Conservation (phyloP, 352 stramenopile genomes). For the Pythium pyrilobum region DNA sequence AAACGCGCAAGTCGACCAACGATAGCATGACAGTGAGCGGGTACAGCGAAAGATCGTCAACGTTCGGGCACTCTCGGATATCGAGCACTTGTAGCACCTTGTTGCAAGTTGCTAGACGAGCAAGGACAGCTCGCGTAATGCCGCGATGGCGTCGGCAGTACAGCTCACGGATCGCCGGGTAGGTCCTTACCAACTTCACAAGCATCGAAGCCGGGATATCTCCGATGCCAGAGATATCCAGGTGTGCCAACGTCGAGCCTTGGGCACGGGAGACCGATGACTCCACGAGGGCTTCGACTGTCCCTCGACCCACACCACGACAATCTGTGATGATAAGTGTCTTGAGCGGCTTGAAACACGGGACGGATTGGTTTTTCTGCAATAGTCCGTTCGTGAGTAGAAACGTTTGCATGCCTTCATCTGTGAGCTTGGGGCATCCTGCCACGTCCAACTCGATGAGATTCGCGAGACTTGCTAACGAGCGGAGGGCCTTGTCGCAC, state of each 20-base stretch:
- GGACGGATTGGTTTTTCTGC: background rate
- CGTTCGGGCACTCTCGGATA: slow-evolving; percentile 34
- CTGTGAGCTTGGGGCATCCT: slow-evolving; percentile 35
- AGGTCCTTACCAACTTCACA: slow-evolving; percentile 35
- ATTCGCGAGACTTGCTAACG: slow-evolving; percentile 40
- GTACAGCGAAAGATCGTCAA: slow-evolving; percentile 64
- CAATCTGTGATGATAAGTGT: slow-evolving; percentile 1
- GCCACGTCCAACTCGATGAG: slow-evolving; percentile 57
- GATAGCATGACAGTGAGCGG: slow-evolving; percentile 57
- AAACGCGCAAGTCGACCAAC: slow-evolving; percentile 42
- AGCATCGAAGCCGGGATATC: slow-evolving; percentile 21
- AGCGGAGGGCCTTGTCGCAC: slow-evolving; percentile 50
- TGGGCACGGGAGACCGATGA: background rate
- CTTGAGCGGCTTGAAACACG: slow-evolving; percentile 8
- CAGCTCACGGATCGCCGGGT: slow-evolving; percentile 23
- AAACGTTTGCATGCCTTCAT: slow-evolving; percentile 38
- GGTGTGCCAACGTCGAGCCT: slow-evolving; percentile 7
- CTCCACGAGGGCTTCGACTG: slow-evolving; percentile 9
- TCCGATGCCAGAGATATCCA: slow-evolving; percentile 37
- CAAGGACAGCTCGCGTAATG: slow-evolving; percentile 38
- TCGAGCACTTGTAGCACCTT: slow-evolving; percentile 48
- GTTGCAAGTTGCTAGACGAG: slow-evolving; percentile 51
- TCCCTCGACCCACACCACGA: background rate
- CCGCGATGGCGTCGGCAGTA: slow-evolving; percentile 29
- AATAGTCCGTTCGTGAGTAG: slow-evolving; percentile 30